Percentiles rank a stretch among this genome's conserved stretches.
Conservation (phyloP, 2,329 filamentous ascomycete genomes). For the Fusarium citri region DNA sequence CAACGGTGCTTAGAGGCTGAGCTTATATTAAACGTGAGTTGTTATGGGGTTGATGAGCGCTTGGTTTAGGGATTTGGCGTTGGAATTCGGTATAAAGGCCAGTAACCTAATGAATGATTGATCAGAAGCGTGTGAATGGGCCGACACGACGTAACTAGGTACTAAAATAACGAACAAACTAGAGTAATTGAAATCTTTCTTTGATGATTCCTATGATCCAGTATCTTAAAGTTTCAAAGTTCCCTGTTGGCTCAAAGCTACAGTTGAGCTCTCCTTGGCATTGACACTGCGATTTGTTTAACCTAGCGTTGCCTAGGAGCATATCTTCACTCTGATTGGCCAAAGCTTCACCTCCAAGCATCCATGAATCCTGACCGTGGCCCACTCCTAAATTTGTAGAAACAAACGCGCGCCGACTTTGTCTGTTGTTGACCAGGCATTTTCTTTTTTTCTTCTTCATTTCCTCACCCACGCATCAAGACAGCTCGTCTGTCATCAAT, state of each 20-base stretch:
- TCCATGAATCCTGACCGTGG: slow-evolving; percentile 46
- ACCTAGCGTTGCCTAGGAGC: slow-evolving; percentile 36
- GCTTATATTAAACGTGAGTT: slow-evolving; percentile 1
- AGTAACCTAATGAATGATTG: slow-evolving; percentile 40
- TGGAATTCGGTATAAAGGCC: slow-evolving; percentile 10
- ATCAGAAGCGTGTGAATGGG: slow-evolving; percentile 17
- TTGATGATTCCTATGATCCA: neutral
- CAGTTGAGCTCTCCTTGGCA: slow-evolving; percentile 6
- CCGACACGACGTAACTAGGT: neutral
- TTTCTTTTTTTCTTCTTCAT: slow-evolving; percentile 25
- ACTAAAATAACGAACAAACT: slow-evolving; percentile 22
- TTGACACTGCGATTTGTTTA: slow-evolving; percentile 5
- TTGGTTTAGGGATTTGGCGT: slow-evolving; percentile 29
- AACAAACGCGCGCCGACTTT: slow-evolving; percentile 44
- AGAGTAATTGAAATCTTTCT: slow-evolving; percentile 23
- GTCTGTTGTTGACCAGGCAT: slow-evolving; percentile 33
- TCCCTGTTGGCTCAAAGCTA: neutral
- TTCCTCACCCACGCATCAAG: slow-evolving; percentile 28
- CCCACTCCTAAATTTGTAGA: slow-evolving; percentile 49
- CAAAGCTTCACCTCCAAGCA: slow-evolving; percentile 48
- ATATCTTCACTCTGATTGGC: slow-evolving; percentile 47
- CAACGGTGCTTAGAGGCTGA: slow-evolving; percentile 44
- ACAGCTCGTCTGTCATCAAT: slow-evolving; percentile 23
- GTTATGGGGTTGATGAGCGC: slow-evolving; percentile 18
- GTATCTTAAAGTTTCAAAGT: neutral